phyloP scores from a whole-genome alignment of 352 stramenopile genomes.

The Globisporangium carolinianum region DNA sequence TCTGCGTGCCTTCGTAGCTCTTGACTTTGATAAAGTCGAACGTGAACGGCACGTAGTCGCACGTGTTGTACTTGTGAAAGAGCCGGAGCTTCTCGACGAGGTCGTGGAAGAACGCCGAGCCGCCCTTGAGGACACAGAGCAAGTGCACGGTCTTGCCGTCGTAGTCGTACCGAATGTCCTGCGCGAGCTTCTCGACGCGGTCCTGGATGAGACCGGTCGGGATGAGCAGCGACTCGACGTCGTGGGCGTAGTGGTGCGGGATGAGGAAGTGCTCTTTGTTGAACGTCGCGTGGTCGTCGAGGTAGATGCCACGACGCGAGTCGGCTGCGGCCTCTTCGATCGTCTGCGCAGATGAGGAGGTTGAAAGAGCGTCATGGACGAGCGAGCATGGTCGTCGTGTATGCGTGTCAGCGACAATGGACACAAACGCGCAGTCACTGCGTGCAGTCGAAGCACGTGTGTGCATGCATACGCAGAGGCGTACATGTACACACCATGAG shows the following conservation, averaged over 20 bases:
- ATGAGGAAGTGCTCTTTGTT: slow-evolving; percentile 78
- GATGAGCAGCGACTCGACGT: slow-evolving; percentile 85
- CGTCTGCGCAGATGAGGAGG: background rate
- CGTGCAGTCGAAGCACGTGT: background rate
- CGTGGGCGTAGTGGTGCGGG: slow-evolving; percentile 73
- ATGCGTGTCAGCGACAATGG: too few relatives aligned
- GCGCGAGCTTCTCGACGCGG: slow-evolving; percentile 88
- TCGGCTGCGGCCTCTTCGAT: slow-evolving; percentile 14
- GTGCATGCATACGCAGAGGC: background rate
- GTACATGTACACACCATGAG: background rate
- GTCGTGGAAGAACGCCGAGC: slow-evolving; percentile 86
- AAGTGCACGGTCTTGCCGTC: slow-evolving; percentile 87
- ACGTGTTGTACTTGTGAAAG: slow-evolving; percentile 87
- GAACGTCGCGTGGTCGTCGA: slow-evolving; percentile 50
- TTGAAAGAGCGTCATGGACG: background rate
- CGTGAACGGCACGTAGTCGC: slow-evolving; percentile 86
- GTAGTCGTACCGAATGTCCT: slow-evolving; percentile 89
- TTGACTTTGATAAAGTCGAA: slow-evolving; percentile 95
- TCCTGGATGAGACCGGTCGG: slow-evolving; percentile 86
- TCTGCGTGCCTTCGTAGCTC: slow-evolving; percentile 91
- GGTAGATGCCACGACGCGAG: slow-evolving; percentile 43
- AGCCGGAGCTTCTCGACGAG: slow-evolving; percentile 79
- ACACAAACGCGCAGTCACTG: too few relatives aligned
- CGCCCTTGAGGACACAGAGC: slow-evolving; percentile 90
- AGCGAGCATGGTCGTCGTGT: background rate